Evolutionary conservation across 257 asterid genomes (phyloP).

Genomic region (Nicotiana undulata): DNA sequence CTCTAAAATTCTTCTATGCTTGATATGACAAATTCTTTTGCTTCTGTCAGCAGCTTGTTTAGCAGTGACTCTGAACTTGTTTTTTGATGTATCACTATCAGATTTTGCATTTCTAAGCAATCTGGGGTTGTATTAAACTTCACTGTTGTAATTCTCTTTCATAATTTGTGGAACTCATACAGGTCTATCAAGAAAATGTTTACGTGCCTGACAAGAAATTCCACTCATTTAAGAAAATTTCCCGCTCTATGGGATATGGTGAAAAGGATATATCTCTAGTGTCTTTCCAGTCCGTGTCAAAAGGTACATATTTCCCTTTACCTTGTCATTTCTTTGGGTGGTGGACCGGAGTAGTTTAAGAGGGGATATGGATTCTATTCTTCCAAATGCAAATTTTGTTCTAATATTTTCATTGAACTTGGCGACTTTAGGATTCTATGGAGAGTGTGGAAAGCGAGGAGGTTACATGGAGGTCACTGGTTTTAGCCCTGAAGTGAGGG

Average conservation of each 20-base stretch:
- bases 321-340: background rate
- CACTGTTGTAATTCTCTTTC: background rate
- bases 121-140: background rate
- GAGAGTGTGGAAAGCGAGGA: conserved; percentile 97
- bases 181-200: conserved; percentile 92
- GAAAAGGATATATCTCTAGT: conserved; percentile 76
- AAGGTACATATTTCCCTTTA: conserved; percentile 41
- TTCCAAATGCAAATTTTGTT: background rate
- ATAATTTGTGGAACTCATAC: conserved; percentile 14
- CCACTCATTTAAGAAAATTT: conserved; percentile 83
- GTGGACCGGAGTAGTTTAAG: background rate
- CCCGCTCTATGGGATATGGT: conserved; percentile 77
- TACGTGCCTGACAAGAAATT: conserved; percentile 94
- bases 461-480: conserved; percentile 98
- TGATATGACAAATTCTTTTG: background rate
- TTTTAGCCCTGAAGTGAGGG: conserved; percentile 73
- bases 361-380: background rate
- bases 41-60: background rate
- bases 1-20: background rate
- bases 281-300: conserved; percentile 92
- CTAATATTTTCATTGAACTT: background rate
- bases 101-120: background rate
- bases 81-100: background rate
- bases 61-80: background rate
- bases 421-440: conserved; percentile 60